These are phyloP conservation scores for Trypanosoma avium DNA, from an alignment of 208 protist genomes.

Conservation along the genomic window DNA sequence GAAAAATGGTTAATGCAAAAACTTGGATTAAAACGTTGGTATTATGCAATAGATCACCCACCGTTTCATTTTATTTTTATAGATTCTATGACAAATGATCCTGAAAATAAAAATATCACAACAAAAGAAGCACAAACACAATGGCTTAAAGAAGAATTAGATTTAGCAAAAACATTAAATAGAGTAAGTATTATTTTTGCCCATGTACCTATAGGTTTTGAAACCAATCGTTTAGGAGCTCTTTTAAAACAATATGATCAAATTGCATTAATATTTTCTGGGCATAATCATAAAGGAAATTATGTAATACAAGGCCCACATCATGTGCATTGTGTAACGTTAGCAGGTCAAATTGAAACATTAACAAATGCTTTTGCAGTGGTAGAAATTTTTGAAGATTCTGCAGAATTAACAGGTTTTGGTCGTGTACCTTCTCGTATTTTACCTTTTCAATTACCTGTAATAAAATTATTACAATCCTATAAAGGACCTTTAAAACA, in stretches of 20 bases:
- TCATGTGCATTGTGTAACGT: constrained; percentile 26
- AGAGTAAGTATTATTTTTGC: constrained; percentile 30
- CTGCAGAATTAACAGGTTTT: constrained; percentile 34
- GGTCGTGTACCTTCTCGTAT: constrained; percentile 32
- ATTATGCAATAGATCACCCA: constrained; percentile 31
- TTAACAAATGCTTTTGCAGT: constrained; percentile 32
- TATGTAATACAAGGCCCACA: constrained; percentile 26
- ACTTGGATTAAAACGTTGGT: constrained; percentile 21
- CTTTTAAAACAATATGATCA: constrained; percentile 24
- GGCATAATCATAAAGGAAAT: constrained; percentile 35
- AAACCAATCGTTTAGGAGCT: constrained; percentile 25
- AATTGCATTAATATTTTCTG: constrained; percentile 30
- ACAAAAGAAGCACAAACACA: constrained; percentile 25
- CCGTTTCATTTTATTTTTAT: constrained; percentile 36
- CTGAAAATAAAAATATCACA: constrained; percentile 8
- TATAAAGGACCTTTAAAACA: constrained; percentile 14
- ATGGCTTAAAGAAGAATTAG: constrained; percentile 28
- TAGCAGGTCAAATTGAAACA: constrained; percentile 35
- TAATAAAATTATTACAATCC: constrained; percentile 4
- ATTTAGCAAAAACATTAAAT: constrained; percentile 7
- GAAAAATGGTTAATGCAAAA: constrained; percentile 26
- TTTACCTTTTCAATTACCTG: constrained; percentile 14
- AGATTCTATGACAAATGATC: constrained; percentile 29
- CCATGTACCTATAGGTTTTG: constrained; percentile 36
- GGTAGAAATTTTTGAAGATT: constrained; percentile 31